phyloP scores from a whole-genome alignment of 2,329 filamentous ascomycete genomes.

The Ophiobolus disseminans region DNA sequence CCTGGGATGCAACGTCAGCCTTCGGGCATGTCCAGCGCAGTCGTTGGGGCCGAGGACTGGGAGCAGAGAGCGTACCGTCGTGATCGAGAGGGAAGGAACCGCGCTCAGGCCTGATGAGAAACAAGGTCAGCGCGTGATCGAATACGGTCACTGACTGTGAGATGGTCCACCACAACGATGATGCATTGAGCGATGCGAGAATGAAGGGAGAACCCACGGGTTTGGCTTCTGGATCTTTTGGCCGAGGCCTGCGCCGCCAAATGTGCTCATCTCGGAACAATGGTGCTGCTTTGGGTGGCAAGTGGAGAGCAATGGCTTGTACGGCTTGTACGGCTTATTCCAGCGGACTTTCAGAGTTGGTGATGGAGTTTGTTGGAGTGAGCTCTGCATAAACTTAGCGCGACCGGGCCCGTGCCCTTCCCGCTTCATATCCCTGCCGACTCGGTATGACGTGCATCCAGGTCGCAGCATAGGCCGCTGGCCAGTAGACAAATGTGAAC shows the following conservation, averaged over 20 bases:
- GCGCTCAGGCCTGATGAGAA: slow-evolving; percentile 73
- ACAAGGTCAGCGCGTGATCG: too few species aligned
- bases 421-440: slow-evolving; percentile 12
- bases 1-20: slow-evolving; percentile 59
- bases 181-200: neutral
- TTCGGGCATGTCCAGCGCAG: neutral
- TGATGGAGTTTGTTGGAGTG: slow-evolving; percentile 27
- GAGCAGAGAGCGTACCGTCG: slow-evolving; percentile 67
- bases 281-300: too few species aligned
- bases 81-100: slow-evolving; percentile 97
- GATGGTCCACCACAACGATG: too few species aligned
- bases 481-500: too few species aligned
- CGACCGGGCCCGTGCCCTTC: slow-evolving; percentile 26
- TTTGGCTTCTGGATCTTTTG: slow-evolving; percentile 70
- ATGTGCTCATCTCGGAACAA: slow-evolving; percentile 63
- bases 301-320: too few species aligned
- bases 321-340: neutral
- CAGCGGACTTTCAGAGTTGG: slow-evolving; percentile 8
- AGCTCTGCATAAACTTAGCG: slow-evolving; percentile 34
- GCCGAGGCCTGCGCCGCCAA: slow-evolving; percentile 74
- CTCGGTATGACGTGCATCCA: slow-evolving; percentile 25
- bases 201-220: slow-evolving; percentile 62
- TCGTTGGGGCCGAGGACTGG: slow-evolving; percentile 49
- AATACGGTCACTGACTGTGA: too few species aligned
- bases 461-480: neutral